phyloP scores from a whole-genome alignment of 768 basidiomycete species.

The Macrocybe gigantea region DNA sequence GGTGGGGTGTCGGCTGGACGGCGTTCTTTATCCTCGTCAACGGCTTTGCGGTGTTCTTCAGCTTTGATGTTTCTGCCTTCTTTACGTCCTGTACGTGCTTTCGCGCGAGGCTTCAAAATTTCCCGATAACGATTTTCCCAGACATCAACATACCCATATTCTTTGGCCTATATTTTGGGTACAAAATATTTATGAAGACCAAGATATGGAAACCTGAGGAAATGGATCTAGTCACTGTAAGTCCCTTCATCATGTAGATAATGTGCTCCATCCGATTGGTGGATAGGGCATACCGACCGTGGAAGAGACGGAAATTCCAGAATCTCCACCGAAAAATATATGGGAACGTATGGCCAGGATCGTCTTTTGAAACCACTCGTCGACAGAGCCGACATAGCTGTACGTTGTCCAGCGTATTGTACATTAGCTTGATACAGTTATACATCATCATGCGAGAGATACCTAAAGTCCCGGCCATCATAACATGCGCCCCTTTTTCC shows the following conservation, averaged over 20 bases:
- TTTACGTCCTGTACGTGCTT: constrained; percentile 33
- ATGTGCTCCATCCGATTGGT: neutral
- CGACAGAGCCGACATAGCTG: neutral
- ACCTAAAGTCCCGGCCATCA: neutral
- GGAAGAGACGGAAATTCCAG: constrained; percentile 61
- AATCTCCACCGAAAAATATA: constrained; percentile 43
- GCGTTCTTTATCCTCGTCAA: constrained; percentile 50
- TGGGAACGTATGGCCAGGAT: constrained; percentile 41
- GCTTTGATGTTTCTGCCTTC: constrained; percentile 49
- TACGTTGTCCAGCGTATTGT: neutral
- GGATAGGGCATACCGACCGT: constrained; percentile 56
- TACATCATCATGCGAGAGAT: neutral
- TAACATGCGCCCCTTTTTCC: neutral
- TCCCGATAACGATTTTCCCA: constrained; percentile 6
- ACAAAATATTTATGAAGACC: constrained; percentile 35
- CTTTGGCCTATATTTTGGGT: constrained; percentile 34
- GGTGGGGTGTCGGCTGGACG: constrained; percentile 68
- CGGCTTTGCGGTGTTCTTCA: constrained; percentile 57
- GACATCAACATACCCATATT: constrained; percentile 48
- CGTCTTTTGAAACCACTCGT: constrained; percentile 37
- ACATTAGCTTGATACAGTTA: neutral
- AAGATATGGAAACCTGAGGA: constrained; percentile 50
- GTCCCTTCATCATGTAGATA: constrained; percentile 12
- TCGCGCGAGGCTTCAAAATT: neutral
- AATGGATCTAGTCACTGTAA: constrained; percentile 68